These are phyloP conservation scores for Fusarium foetens DNA, from an alignment of 2,329 filamentous ascomycete genomes.

Conservation along the genomic window DNA sequence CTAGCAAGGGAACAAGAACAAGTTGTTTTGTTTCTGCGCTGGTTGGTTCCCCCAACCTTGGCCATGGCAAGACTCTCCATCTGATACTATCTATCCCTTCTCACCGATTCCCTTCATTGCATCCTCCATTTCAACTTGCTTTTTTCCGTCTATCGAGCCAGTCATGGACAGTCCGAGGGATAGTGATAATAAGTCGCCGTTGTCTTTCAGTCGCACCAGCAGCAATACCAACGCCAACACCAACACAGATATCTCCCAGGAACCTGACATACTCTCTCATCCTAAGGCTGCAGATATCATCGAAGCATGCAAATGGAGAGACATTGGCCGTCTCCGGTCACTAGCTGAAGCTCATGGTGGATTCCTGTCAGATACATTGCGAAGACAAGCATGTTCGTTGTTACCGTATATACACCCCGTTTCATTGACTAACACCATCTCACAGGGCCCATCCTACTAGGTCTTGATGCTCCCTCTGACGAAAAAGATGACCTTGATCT, in stretches of 20 bases:
- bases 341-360: slow-evolving; percentile 74
- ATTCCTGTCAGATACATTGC: slow-evolving; percentile 72
- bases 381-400: slow-evolving; percentile 80
- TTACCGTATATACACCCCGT: slow-evolving; percentile 1
- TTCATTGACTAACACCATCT: slow-evolving; percentile 24
- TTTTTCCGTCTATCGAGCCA: slow-evolving; percentile 13
- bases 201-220: slow-evolving; percentile 20
- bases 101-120: not conserved
- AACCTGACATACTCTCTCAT: slow-evolving; percentile 22
- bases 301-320: slow-evolving; percentile 67
- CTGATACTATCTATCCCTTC: slow-evolving; percentile 14
- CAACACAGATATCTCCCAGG: slow-evolving; percentile 22
- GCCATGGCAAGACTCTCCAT: slow-evolving; percentile 27
- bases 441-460: slow-evolving; percentile 72
- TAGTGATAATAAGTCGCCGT: slow-evolving; percentile 19
- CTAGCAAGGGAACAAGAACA: not conserved
- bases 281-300: slow-evolving; percentile 54
- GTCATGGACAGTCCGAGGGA: slow-evolving; percentile 19
- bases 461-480: slow-evolving; percentile 42
- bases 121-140: not conserved
- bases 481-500: slow-evolving; percentile 23
- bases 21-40: not conserved
- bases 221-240: slow-evolving; percentile 21
- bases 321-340: slow-evolving; percentile 65
- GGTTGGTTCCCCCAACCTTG: not conserved